Evolutionary conservation across 2,329 filamentous ascomycete genomes (phyloP).

Genomic region (Ophiostoma ulmi): DNA sequence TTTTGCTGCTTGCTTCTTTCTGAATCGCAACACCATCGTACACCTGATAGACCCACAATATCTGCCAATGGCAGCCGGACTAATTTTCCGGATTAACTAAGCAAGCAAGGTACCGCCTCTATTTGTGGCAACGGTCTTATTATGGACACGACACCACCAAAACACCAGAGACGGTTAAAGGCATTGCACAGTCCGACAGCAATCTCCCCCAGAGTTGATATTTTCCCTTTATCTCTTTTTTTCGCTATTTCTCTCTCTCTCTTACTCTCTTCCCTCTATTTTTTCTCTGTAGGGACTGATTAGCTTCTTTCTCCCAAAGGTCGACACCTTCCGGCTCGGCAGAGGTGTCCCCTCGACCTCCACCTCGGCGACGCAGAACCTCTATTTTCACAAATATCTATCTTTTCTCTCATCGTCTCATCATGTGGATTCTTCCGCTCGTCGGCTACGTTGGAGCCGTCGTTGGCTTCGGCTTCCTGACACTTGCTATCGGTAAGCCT

Average conservation of each 20-base stretch:
- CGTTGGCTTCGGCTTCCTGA: conserved; percentile 88
- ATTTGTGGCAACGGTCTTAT: neutral
- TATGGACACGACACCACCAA: conserved; percentile 18
- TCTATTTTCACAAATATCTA: neutral
- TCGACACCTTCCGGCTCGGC: conserved; percentile 19
- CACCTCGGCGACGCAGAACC: neutral
- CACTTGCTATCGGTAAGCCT: conserved; percentile 68
- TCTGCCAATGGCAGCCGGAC: conserved; percentile 18
- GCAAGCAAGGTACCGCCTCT: neutral
- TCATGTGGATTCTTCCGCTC: conserved; percentile 92
- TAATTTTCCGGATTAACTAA: conserved; percentile 21
- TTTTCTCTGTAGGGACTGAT: neutral
- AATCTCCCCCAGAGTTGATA: neutral
- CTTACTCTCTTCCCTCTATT: neutral
- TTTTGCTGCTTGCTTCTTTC: neutral
- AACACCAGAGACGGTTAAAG: neutral
- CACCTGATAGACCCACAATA: neutral
- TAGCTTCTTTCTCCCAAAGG: neutral
- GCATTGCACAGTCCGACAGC: neutral
- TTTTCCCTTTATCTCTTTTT: neutral
- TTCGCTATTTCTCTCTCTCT: neutral
- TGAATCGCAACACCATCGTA: too few species aligned
- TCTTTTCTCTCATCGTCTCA: conserved; percentile 31
- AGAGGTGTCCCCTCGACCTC: conserved; percentile 13
- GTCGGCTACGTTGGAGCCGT: conserved; percentile 84